These are phyloP conservation scores for Novymonas esmeraldas DNA, from an alignment of 208 protist genomes.

Conservation along the genomic window DNA sequence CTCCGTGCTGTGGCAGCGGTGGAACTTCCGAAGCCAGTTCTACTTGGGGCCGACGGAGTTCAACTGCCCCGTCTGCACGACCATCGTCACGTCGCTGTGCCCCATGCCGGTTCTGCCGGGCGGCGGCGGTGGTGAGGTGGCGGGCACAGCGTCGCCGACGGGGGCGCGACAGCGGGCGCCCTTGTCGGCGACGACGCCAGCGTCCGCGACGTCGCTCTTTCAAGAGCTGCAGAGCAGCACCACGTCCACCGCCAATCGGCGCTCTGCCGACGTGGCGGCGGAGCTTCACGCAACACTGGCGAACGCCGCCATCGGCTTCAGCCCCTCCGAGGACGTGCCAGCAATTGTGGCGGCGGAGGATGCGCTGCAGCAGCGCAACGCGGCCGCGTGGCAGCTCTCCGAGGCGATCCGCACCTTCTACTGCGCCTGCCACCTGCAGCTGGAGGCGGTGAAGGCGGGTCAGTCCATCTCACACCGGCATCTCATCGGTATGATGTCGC, in stretches of 20 bases:
- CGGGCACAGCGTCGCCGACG: neutral
- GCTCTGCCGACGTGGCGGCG: slow-evolving; percentile 16
- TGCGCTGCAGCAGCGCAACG: slow-evolving; percentile 40
- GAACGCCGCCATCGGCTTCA: slow-evolving; percentile 50
- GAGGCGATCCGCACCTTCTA: slow-evolving; percentile 61
- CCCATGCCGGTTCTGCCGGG: slow-evolving; percentile 51
- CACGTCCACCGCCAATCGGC: slow-evolving; percentile 4
- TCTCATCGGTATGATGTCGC: slow-evolving; percentile 48
- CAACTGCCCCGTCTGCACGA: slow-evolving; percentile 72
- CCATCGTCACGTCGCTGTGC: slow-evolving; percentile 60
- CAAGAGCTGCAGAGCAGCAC: slow-evolving; percentile 43
- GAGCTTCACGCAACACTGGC: slow-evolving; percentile 45
- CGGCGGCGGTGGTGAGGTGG: neutral
- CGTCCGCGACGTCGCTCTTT: slow-evolving; percentile 29
- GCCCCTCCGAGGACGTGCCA: slow-evolving; percentile 22
- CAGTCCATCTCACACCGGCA: slow-evolving; percentile 49
- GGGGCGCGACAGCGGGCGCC: neutral
- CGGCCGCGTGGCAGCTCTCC: slow-evolving; percentile 46
- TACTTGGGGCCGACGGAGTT: slow-evolving; percentile 58
- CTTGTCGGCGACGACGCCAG: neutral
- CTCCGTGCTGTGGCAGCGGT: slow-evolving; percentile 36
- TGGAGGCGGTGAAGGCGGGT: slow-evolving; percentile 68
- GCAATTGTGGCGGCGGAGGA: slow-evolving; percentile 39
- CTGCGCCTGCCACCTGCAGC: slow-evolving; percentile 39
- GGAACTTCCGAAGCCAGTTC: slow-evolving; percentile 39